Evolutionary conservation across 2,329 filamentous ascomycete species (phyloP), one percentile per base, ranked within the genome.

Genomic region (Trematosphaeria pertusa): DNA sequence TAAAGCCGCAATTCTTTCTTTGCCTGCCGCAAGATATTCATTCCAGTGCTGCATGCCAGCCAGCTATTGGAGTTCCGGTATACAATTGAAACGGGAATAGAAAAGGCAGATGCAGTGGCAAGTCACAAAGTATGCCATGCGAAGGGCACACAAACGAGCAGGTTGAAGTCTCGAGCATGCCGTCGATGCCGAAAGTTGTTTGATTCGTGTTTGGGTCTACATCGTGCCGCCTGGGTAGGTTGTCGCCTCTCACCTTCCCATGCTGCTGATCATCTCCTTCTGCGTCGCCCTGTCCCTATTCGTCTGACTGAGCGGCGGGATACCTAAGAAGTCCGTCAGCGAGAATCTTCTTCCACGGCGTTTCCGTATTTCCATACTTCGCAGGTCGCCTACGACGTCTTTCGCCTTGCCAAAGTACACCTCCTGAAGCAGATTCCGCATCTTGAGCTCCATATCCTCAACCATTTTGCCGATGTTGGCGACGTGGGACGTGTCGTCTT

Each of bases 361-460:
- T 9, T 19, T 51, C 5, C 19, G 9, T 39, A 20, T 24, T 12
- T 47, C 66, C 77, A 73, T 76, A 81, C 92, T 97, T 71, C 94
- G 83, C 74, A 99, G 76, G 72, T 99, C 93, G 44, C 93, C 94
- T 3, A 99, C 93, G 3, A 99, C 91, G 74, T 99, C 94, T 82
- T 96, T 97, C 44, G 94, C 93, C 81, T 99, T 99, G 70, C 94
- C 94, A 75, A 99, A 99, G 78, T 99, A 99, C 38, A 99, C 94
- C 76, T 99, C 94, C 80, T 99, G 93, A 71, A 99, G 78, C 73
- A 97, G 74, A 74, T 99, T 99, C 58, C 94, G 85, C 94, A 99
- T 97, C 82, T 97, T 96, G 71, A 97, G 85, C 78, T 99, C 94
- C 94, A 99, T 97, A 73, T 99, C 94, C 80, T 99, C 94, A 41